Base-by-base conservation (phyloP, 2,329 filamentous ascomycete genomes). In the Diaporthe longicolla region DNA sequence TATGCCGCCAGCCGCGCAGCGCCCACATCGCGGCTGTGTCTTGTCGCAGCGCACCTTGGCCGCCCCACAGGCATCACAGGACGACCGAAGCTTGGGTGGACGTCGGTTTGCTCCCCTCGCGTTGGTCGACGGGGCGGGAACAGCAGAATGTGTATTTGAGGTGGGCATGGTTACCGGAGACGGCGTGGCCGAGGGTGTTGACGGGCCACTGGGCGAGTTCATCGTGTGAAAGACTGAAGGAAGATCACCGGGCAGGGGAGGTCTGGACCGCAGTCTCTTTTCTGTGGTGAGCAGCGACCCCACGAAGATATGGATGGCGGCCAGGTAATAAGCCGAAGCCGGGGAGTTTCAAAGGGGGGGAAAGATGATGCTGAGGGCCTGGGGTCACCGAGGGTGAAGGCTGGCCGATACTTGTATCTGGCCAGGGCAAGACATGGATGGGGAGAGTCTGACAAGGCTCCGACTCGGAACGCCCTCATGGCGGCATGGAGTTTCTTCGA, bases 21-120 rank as follows among this genome's bases (percentile, higher is more conserved):
- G 74, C 35, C 74, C 74, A 61, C 74, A 75, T n/a, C 68, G 71
- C 6, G 71, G 74, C 24, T 75, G 74, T 15, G 71, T 75, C 74
- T 75, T 75, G 74, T 75, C 74, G 26, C 74, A 75, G 45, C 74
- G 74, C 29, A 75, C 74, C 68, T 75, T 75, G 35, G 74, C 74
- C 45, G 74, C 74, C n/a, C 74, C 74, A 21, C 74, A 75, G n/a
- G 74, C 74, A 73, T 75, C 74, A 45, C 74, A 75, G 10, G 74
- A 73, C n/a, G 74, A 75, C 10, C 74, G 74, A n/a, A 75, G 74
- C 71, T 75, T 75, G 59, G 74, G 74, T 9, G 74, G 74, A n/a
- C 74, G 71, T 26, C 74, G 58, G 0, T 68, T 61, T 21, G 74
- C 70, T 13, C 71, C 71, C 21, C 71, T 70, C 8, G 71, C 71